These are phyloP conservation scores for Neoboletus subvelutipes DNA, from an alignment of 768 basidiomycete species.

Conservation along the genomic window DNA sequence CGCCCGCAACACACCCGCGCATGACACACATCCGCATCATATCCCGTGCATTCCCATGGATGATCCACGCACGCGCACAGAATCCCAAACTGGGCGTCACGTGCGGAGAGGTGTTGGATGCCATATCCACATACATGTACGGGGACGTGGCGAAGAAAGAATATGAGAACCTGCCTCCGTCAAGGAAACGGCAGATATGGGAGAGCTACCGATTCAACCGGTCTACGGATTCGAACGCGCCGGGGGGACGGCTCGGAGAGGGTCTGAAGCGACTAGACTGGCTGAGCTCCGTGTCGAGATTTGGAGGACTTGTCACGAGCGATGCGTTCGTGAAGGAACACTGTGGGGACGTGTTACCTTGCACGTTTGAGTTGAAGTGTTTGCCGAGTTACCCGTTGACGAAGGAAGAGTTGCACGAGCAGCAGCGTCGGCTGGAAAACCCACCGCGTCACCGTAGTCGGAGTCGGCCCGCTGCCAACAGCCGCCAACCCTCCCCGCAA, in stretches of 20 bases:
- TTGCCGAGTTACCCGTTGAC: slow-evolving; percentile 45
- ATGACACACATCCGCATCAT: slow-evolving; percentile 51
- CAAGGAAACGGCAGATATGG: slow-evolving; percentile 43
- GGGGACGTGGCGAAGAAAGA: slow-evolving; percentile 52
- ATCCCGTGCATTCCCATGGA: slow-evolving; percentile 55
- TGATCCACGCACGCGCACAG: slow-evolving; percentile 47
- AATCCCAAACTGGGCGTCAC: slow-evolving; percentile 55
- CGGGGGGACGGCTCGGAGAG: slow-evolving; percentile 64
- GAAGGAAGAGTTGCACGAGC: slow-evolving; percentile 49
- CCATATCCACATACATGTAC: slow-evolving; percentile 50
- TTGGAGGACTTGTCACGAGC: slow-evolving; percentile 57
- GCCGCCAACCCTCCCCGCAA: slow-evolving; percentile 22
- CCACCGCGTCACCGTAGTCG: slow-evolving; percentile 19
- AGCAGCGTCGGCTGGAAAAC: slow-evolving; percentile 37
- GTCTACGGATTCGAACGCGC: slow-evolving; percentile 58
- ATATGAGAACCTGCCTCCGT: slow-evolving; percentile 41
- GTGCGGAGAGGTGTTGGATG: slow-evolving; percentile 64
- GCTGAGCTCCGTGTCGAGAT: slow-evolving; percentile 56
- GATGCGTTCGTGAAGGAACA: slow-evolving; percentile 43
- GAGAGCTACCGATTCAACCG: slow-evolving; percentile 65
- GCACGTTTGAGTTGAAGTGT: slow-evolving; percentile 61
- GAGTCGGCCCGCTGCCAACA: slow-evolving; percentile 16
- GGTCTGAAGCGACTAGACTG: slow-evolving; percentile 69
- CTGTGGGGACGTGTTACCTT: slow-evolving; percentile 51
- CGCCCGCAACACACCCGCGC: slow-evolving; percentile 67